Evolutionary conservation across 176 grass and related monocot genomes (phyloP), one percentile per base, ranked within the genome.

Genomic region (Bromus sterilis): DNA sequence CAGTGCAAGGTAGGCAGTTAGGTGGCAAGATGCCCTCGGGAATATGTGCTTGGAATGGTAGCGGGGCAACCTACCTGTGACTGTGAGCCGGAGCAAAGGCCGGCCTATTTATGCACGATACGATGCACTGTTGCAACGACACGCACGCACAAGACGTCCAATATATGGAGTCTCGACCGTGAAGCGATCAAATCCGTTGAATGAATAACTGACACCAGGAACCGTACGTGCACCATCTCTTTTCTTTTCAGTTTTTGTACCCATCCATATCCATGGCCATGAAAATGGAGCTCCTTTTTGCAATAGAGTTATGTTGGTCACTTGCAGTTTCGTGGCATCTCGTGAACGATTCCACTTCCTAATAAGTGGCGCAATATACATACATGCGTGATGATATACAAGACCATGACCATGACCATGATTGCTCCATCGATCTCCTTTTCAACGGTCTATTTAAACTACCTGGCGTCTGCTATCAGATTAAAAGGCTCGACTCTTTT

Each of bases 21-120:
- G 70, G 62, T 10, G 8, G 83, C 53, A 6, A 10, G 73, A 74
- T 61, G 82, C 51, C 68, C 68, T 12, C 34, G 81, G 11, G 78
- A 87, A 87, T 87, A 49, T 82, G 71, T 82, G 62, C 85, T 82
- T 87, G 85, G 85, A 77, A 82, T 76, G 78, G 71, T 4, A 16
- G 39, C 42, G 39, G 30, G 78, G 78, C 51, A 87, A 82, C 0
- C 71, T 70, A 14, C 61, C 31, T 37, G 71, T 77, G 63, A 35
- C 31, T 37, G 71, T 77, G 63, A 35, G 57, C 3, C 44, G n/a
- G 21, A 53, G 48, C 48, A 53, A 48, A 21, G 2, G 1, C 48
- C 2, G 6, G 48, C 18, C 48, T 53, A 53, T 53, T 53, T 53
- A 53, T 53, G 21, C 48, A 0, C 48, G 18, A 16, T 53, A 46